phyloP scores from a whole-genome alignment of 2,329 filamentous ascomycete species.

The Colletotrichum tabaci region DNA sequence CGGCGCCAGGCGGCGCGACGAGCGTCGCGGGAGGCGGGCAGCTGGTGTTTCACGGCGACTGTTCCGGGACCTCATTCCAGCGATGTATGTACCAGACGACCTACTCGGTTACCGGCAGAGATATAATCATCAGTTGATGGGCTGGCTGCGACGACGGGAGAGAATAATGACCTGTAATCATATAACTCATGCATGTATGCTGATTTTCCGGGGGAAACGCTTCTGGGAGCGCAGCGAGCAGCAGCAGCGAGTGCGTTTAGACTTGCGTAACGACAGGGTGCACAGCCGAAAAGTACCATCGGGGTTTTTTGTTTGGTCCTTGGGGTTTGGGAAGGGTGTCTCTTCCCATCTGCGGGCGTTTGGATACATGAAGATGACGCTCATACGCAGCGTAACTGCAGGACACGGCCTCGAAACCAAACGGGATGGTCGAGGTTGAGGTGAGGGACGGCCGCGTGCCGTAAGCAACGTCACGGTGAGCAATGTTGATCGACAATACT shows the following conservation, averaged over 20 bases:
- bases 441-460: neutral
- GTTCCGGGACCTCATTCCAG: slow-evolving; percentile 44
- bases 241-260: slow-evolving; percentile 1
- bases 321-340: neutral
- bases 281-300: slow-evolving; percentile 14
- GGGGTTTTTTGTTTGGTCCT: neutral
- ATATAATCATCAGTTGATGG: slow-evolving; percentile 39
- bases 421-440: neutral
- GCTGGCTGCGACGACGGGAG: neutral
- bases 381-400: neutral
- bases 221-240: slow-evolving; percentile 6
- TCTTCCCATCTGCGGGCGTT: slow-evolving; percentile 26
- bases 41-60: slow-evolving; percentile 56
- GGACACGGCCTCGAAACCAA: slow-evolving; percentile 15
- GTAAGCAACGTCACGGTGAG: slow-evolving; percentile 3
- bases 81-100: slow-evolving; percentile 55
- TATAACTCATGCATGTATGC: neutral
- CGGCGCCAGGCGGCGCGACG: slow-evolving; percentile 59
- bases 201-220: neutral
- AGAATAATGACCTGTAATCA: slow-evolving; percentile 3
- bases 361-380: slow-evolving; percentile 9
- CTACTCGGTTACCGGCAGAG: slow-evolving; percentile 36
- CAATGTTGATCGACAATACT: too few species aligned
- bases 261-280: neutral
- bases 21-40: slow-evolving; percentile 49